Base-by-base conservation (phyloP, 192 early-diverging fungal genomes). In the Rhizophagus sp. region DNA sequence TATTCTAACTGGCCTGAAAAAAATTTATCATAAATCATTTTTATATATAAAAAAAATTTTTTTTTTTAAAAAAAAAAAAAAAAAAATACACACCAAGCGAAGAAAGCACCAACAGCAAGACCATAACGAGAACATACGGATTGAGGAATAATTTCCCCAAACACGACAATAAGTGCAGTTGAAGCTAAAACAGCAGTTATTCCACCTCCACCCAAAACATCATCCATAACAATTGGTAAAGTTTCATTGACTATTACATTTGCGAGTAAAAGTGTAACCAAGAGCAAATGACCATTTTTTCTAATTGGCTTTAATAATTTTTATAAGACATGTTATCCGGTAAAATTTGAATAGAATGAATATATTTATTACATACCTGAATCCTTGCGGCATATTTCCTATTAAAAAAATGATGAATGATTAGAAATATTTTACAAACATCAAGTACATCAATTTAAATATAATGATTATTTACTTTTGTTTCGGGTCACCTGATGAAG, bases 211-310 rank as follows among this genome's bases (percentile, higher is more conserved):
- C 91, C 89, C 36, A 93, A 86, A 0, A 94, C 85, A 44, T 88
- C 85, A 79, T 94, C 90, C 77, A 94, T 89, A 71, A 96, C 80
- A 41, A 95, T 92, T 5, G 95, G 95, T 75, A 96, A 85, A 17
- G 94, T 93, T 84, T 98, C 96, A 84, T 98, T 98, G 52, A 98
- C 87, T 27, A 98, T 83, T 0, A 94, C 95, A 83, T 97, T 97
- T 30, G 91, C 89, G 44, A 98, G 82, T 15, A 98, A 79, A n/a
- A 98, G 86, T 12, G 96, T 96, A 4, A 95, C 93, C n/a, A 97
- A 82, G 33, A 96, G 87, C 90, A 95, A 90, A 83, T 97, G 96
- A 2, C 91, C 92, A 83, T 96, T 93, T 85, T 93, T 95, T 44
- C 96, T 88, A 75, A 97, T 92, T 27, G 96, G 96, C 81, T 52